Evolutionary conservation across 1,139 yeast genomes (phyloP).

Genomic region (Wickerhamomyces sp.): DNA sequence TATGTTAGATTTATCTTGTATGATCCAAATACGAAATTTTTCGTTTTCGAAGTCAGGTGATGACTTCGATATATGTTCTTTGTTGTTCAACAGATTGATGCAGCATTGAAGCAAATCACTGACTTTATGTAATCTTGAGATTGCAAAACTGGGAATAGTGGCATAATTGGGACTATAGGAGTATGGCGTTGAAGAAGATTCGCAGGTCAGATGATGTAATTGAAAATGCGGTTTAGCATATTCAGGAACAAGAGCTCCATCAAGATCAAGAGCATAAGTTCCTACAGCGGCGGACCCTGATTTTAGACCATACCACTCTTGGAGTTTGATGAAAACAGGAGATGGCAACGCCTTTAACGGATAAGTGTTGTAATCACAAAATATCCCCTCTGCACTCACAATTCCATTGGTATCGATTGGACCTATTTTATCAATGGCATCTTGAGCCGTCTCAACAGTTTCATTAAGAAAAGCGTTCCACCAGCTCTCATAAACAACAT

Average conservation of each 20-base stretch:
- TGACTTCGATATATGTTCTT: constrained; percentile 20
- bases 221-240: constrained; percentile 46
- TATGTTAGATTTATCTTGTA: constrained; percentile 18
- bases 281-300: constrained; percentile 40
- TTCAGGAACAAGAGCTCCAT: constrained; percentile 43
- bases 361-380: constrained; percentile 25
- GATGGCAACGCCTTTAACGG: constrained; percentile 37
- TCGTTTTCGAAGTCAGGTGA: constrained; percentile 5
- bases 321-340: constrained; percentile 38
- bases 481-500: constrained; percentile 36
- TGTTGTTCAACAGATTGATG: constrained; percentile 14
- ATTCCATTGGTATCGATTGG: constrained; percentile 32
- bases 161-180: constrained; percentile 14
- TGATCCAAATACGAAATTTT: constrained; percentile 29
- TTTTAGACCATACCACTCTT: constrained; percentile 51
- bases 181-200: constrained; percentile 2
- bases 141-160: constrained; percentile 19
- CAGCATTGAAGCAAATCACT: constrained; percentile 17
- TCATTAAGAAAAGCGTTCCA: constrained; percentile 26
- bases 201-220: constrained; percentile 41
- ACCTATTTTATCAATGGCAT: constrained; percentile 25
- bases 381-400: constrained; percentile 26
- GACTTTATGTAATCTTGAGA: constrained; percentile 15
- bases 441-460: constrained; percentile 12
- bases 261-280: constrained; percentile 41